Percentiles rank a stretch among this genome's conserved stretches.
Evolutionary conservation across 2,329 filamentous ascomycete species (phyloP).

Genomic region (Diaporthe caulivora): DNA sequence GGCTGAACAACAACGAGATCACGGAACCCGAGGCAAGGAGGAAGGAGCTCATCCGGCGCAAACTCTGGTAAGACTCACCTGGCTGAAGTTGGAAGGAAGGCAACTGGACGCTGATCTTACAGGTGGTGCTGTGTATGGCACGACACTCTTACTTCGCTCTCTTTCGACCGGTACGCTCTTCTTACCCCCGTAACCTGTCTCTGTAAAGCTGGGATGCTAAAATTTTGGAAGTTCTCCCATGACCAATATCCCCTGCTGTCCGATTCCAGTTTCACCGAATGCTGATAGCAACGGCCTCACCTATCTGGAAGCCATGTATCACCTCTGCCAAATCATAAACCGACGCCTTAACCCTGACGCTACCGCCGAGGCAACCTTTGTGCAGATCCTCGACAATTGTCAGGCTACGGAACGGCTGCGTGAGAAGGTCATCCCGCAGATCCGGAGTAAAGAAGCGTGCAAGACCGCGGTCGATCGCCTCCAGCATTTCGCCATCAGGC

Average conservation of each 20-base stretch:
- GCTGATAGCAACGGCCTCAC: constrained; percentile 62
- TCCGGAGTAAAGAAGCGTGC: constrained; percentile 72
- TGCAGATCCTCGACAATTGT: constrained; percentile 70
- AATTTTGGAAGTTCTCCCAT: constrained; percentile 64
- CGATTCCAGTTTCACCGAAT: constrained; percentile 61
- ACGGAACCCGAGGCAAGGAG: constrained; percentile 60
- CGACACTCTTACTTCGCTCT: constrained; percentile 74
- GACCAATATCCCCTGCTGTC: constrained; percentile 69
- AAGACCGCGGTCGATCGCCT: constrained; percentile 73
- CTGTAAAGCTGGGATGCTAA: background rate
- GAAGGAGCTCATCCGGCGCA: constrained; percentile 68
- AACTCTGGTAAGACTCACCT: constrained; percentile 60
- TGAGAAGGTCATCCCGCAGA: constrained; percentile 61
- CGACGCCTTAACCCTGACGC: constrained; percentile 68
- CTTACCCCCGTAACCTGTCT: background rate
- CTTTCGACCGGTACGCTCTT: constrained; percentile 68
- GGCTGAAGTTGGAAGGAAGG: background rate
- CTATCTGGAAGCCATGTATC: constrained; percentile 75
- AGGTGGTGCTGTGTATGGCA: constrained; percentile 76
- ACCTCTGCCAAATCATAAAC: constrained; percentile 72
- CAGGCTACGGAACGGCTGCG: constrained; percentile 66
- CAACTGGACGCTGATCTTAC: constrained; percentile 40
- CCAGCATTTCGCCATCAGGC: constrained; percentile 73
- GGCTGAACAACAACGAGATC: constrained; percentile 55
- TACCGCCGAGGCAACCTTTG: constrained; percentile 61